These are phyloP conservation scores for Linnemannia exigua DNA, from an alignment of 192 early-diverging fungal genomes.

Conservation along the genomic window DNA sequence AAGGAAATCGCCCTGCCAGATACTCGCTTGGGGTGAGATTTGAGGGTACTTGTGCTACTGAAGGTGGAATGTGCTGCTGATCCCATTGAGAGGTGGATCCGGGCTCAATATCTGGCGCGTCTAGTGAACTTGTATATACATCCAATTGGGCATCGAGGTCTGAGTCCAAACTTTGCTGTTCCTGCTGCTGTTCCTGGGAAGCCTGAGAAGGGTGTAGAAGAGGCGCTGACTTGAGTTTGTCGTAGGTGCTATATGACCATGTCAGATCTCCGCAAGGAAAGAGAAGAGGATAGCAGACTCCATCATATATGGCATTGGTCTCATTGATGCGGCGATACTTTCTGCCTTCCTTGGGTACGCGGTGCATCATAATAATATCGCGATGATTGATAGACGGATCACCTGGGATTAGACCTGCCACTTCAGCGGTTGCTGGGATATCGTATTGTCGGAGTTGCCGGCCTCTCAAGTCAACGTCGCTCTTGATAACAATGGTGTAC, in stretches of 20 bases:
- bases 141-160: not conserved
- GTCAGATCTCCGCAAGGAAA: conserved; percentile 19
- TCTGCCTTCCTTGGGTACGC: not conserved
- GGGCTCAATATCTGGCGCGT: too few relatives aligned
- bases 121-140: too few relatives aligned
- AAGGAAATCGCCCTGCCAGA: too few relatives aligned
- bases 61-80: too few relatives aligned
- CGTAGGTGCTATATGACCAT: conserved; percentile 9
- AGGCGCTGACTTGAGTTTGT: not conserved
- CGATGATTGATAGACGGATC: not conserved
- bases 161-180: too few relatives aligned
- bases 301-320: conserved; percentile 7
- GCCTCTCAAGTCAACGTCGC: too few relatives aligned
- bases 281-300: conserved; percentile 22
- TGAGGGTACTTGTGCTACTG: too few relatives aligned
- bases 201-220: too few relatives aligned
- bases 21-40: too few relatives aligned
- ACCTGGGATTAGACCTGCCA: conserved; percentile 14
- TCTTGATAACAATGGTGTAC: not conserved
- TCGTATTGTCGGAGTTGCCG: not conserved
- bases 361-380: conserved; percentile 18
- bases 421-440: conserved; percentile 3
- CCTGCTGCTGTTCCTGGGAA: too few relatives aligned
- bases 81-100: too few relatives aligned
- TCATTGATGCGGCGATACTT: not conserved